Evolutionary conservation across 2,329 filamentous ascomycete species (phyloP).

Genomic region (Aspergillus fumigatus): DNA sequence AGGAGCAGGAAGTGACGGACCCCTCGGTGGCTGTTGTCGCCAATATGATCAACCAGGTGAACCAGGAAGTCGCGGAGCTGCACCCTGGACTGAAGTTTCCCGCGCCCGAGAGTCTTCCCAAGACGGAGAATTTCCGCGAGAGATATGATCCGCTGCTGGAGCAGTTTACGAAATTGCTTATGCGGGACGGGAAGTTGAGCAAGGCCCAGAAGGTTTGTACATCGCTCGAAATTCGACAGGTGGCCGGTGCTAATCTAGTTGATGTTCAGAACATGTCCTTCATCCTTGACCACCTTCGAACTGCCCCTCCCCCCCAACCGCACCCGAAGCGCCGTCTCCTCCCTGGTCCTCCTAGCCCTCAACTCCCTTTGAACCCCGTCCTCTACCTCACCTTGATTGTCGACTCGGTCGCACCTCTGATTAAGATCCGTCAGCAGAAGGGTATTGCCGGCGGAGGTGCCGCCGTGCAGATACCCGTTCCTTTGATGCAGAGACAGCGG

Average conservation of each 20-base stretch:
- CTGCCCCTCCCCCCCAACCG: conserved; percentile 70
- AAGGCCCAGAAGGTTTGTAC: conserved; percentile 73
- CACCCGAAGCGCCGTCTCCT: conserved; percentile 57
- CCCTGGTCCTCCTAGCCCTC: conserved; percentile 69
- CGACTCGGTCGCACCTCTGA: conserved; percentile 85
- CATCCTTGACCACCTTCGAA: conserved; percentile 79
- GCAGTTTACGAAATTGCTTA: conserved; percentile 85
- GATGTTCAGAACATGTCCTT: conserved; percentile 69
- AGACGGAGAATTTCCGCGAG: conserved; percentile 63
- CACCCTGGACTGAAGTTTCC: conserved; percentile 70
- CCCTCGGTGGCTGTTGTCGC: conserved; percentile 31
- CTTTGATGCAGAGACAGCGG: conserved; percentile 69
- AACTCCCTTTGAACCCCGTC: conserved; percentile 84
- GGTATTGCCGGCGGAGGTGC: conserved; percentile 83
- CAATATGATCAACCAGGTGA: conserved; percentile 34
- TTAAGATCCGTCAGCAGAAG: conserved; percentile 70
- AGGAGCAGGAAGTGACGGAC: conserved; percentile 21
- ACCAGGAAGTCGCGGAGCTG: conserved; percentile 29
- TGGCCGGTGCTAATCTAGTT: background rate
- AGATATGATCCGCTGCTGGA: conserved; percentile 81
- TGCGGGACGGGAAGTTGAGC: conserved; percentile 86
- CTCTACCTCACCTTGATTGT: conserved; percentile 86
- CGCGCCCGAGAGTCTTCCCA: conserved; percentile 63
- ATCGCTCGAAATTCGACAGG: background rate
- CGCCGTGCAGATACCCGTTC: conserved; percentile 75